Evolutionary conservation across 768 basidiomycete species (phyloP).

Genomic region (Hericium alpestre): DNA sequence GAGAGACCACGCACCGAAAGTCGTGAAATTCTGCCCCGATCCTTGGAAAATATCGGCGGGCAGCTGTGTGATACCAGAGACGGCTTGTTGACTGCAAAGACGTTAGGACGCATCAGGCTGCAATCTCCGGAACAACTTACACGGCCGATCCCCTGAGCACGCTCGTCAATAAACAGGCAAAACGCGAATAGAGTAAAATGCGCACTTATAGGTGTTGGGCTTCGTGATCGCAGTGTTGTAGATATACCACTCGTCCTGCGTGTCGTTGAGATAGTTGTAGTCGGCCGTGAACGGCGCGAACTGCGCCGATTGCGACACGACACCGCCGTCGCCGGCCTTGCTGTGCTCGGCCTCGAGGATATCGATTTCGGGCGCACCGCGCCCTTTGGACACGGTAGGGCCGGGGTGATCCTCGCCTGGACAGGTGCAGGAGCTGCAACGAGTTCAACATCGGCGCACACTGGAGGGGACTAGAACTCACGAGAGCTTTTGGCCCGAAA

Average conservation of each 20-base stretch:
- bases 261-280: conserved; percentile 30
- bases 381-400: conserved; percentile 39
- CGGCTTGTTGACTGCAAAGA: conserved; percentile 33
- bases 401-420: conserved; percentile 70
- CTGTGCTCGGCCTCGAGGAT: conserved; percentile 68
- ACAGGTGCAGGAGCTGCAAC: conserved; percentile 64
- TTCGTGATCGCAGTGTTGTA: conserved; percentile 25
- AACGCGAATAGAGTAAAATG: background rate
- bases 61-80: conserved; percentile 35
- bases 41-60: conserved; percentile 50
- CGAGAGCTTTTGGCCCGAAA: conserved; percentile 71
- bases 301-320: conserved; percentile 68
- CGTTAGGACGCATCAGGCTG: background rate
- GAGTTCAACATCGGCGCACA: background rate
- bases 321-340: conserved; percentile 38
- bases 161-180: conserved; percentile 1
- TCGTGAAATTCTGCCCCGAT: conserved; percentile 39
- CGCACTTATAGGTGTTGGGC: conserved; percentile 27
- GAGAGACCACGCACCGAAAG: conserved; percentile 27
- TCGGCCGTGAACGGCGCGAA: conserved; percentile 50
- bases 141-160: conserved; percentile 38
- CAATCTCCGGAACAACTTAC: conserved; percentile 14
- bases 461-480: conserved; percentile 21
- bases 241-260: conserved; percentile 22
- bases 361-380: conserved; percentile 77